Evolutionary conservation across 2,329 filamentous ascomycete species (phyloP), one percentile per base, ranked within the genome.

Genomic region (Alternaria atra): DNA sequence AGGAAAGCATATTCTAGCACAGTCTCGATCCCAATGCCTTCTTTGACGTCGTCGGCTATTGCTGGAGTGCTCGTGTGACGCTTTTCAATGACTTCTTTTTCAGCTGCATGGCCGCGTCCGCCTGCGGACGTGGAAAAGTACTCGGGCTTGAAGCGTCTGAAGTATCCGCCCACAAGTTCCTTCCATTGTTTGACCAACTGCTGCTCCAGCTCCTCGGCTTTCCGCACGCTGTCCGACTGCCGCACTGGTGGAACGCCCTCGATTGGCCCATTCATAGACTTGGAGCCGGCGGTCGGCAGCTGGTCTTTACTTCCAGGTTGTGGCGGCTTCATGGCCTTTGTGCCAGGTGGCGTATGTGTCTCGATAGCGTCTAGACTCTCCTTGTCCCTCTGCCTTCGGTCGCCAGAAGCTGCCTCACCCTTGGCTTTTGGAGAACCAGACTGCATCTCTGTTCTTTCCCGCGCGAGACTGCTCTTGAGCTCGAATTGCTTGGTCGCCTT

Each of bases 1-100:
- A 99, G 84, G 73, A 99, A 99, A 23, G 94, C 93, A 79, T 98
- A 98, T 60, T 91, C 91, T 54, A 99, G 84, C 35, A 97, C 88
- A 1, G 91, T 88, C 73, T 94, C 91, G 62, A 94, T 86, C 13
- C 88, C 88, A 35, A 89, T 84, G 13, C 84, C 79, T 61, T 80
- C 75, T 8, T 52, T 67, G 1, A 70, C 64, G 4, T 76, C 72
- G 5, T 75, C 70, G 0, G 67, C 25, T 20, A 69, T 65, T 2
- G 67, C 57, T 5, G 70, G 68, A 9, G 69, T 68, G 43, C 69
- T 65, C 10, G 73, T 62, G 48, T 71, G 63, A 4, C 73, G 66
- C 55, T 72, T 69, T 12, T 69, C 44, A 13, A 71, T 65, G 46
- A 67, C 73, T 10, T 77, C 74, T 42, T 73, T 73, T 60, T 80